These are phyloP conservation scores for Skeletonema tropicum DNA, from an alignment of 108 stramenopile species.

Conservation along the genomic window DNA sequence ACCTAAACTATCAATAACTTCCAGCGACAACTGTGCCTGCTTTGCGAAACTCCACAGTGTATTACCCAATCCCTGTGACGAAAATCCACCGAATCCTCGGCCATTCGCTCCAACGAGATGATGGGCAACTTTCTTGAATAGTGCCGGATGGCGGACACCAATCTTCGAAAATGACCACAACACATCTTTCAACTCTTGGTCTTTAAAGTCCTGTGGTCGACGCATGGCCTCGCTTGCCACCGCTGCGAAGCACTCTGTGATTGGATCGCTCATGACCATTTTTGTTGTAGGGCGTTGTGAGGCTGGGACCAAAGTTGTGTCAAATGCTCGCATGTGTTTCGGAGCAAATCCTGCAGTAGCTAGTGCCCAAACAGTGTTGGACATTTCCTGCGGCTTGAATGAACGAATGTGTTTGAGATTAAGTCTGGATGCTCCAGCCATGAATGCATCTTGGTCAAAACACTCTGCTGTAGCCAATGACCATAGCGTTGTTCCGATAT, in stretches of 20 bases:
- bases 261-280: conserved; percentile 54
- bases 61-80: conserved; percentile 77
- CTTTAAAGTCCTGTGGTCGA: conserved; percentile 76
- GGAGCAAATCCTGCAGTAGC: conserved; percentile 72
- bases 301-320: conserved; percentile 64
- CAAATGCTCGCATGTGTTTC: conserved; percentile 62
- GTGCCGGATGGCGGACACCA: conserved; percentile 73
- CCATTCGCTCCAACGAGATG: conserved; percentile 54
- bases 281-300: conserved; percentile 36
- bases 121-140: conserved; percentile 73
- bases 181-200: conserved; percentile 84
- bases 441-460: conserved; percentile 58
- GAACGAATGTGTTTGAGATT: conserved; percentile 38
- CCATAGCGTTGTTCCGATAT: conserved; percentile 67
- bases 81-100: conserved; percentile 68
- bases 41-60: conserved; percentile 64
- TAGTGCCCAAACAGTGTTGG: conserved; percentile 76
- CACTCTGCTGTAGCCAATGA: conserved; percentile 69
- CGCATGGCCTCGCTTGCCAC: conserved; percentile 71
- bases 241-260: conserved; percentile 61
- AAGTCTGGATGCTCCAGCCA: conserved; percentile 58
- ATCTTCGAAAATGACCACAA: conserved; percentile 78
- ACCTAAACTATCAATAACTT: conserved; percentile 52
- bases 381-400: conserved; percentile 84
- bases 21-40: conserved; percentile 75